Conservation (phyloP, 2,329 filamentous ascomycete species). For the Nigrospora osmanthi region DNA sequence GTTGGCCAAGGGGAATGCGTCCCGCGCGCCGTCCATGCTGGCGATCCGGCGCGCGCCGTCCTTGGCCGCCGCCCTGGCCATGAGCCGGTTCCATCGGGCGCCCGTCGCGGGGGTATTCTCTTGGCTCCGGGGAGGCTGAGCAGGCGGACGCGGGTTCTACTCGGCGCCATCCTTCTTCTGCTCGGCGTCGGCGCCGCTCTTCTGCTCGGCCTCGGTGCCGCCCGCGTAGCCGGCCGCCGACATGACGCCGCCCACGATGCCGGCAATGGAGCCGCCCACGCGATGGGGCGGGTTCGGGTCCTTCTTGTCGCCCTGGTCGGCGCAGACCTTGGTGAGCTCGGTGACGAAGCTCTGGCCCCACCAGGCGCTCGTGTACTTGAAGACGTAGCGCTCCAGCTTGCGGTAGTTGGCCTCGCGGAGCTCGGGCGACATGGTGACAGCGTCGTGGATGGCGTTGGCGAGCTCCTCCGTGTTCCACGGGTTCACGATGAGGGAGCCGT, state of each 20-base stretch:
- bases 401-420: conserved; percentile 80
- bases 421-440: conserved; percentile 92
- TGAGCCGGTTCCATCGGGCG: too few relatives aligned
- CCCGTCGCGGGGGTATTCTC: too few relatives aligned
- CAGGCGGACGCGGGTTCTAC: not conserved
- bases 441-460: conserved; percentile 86
- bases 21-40: too few relatives aligned
- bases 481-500: conserved; percentile 90
- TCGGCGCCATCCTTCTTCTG: not conserved
- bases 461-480: conserved; percentile 98
- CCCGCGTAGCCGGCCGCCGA: not conserved
- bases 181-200: not conserved
- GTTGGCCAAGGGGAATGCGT: too few relatives aligned
- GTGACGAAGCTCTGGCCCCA: conserved; percentile 91
- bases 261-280: not conserved
- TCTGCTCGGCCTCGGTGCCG: not conserved
- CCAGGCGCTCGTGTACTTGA: conserved; percentile 96
- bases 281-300: not conserved
- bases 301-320: conserved; percentile 22
- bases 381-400: conserved; percentile 90
- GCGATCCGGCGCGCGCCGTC: too few relatives aligned
- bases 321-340: conserved; percentile 58
- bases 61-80: too few relatives aligned
- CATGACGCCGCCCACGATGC: not conserved
- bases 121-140: too few relatives aligned